Percentiles rank a stretch among this genome's conserved stretches.
Evolutionary conservation across 176 grass and related monocot species (phyloP).

Genomic region (Tillandsia fasciculata): DNA sequence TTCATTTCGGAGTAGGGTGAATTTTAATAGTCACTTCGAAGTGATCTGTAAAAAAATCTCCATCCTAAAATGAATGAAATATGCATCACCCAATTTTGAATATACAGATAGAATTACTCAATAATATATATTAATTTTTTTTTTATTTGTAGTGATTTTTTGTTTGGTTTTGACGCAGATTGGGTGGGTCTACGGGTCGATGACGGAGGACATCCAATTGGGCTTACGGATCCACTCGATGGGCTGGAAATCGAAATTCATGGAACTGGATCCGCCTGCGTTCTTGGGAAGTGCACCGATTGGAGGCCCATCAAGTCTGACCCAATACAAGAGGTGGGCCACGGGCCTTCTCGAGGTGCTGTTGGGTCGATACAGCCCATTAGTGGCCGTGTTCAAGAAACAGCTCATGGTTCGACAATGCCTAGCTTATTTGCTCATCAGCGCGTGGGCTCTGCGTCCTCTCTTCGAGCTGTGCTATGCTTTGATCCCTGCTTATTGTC

Average conservation of each 20-base stretch:
- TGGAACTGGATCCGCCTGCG: too few species aligned
- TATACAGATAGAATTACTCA: too few species aligned
- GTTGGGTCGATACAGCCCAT: constrained; percentile 15
- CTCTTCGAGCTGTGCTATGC: constrained; percentile 43
- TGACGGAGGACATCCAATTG: too few species aligned
- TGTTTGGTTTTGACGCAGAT: too few species aligned
- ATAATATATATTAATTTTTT: neutral
- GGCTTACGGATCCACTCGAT: too few species aligned
- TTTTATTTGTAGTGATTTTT: neutral
- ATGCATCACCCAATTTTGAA: too few species aligned
- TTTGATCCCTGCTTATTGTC: constrained; percentile 31
- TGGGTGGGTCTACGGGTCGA: too few species aligned
- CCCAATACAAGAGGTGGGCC: constrained; percentile 48
- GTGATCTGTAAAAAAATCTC: too few species aligned
- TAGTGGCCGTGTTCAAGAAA: constrained; percentile 1
- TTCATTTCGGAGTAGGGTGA: too few species aligned
- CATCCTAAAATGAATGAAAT: too few species aligned
- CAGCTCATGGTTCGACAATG: constrained; percentile 29
- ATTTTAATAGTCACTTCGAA: too few species aligned
- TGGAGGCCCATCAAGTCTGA: constrained; percentile 22
- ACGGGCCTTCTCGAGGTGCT: constrained; percentile 36
- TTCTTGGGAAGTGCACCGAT: constrained; percentile 1
- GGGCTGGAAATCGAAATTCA: too few species aligned
- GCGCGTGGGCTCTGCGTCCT: constrained; percentile 12
- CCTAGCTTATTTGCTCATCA: constrained; percentile 11